Conservation (phyloP, 306 rosid species). For the Styphnolobium japonicum region DNA sequence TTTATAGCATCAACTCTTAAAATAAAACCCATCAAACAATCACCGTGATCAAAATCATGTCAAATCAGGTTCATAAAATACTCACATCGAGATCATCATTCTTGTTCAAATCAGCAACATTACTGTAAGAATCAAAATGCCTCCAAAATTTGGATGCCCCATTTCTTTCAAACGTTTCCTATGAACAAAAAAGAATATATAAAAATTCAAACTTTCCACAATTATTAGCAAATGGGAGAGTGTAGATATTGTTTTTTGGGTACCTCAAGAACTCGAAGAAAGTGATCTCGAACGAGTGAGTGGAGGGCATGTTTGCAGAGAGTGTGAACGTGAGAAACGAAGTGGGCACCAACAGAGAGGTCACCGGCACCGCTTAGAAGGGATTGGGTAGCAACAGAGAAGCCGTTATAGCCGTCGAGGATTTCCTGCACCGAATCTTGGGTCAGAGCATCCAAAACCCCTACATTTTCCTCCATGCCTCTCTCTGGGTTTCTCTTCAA, state of each 20-base stretch:
- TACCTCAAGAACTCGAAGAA: slow-evolving; percentile 72
- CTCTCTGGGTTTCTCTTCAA: too few relatives aligned
- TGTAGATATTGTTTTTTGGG: too few relatives aligned
- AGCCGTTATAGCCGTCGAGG: slow-evolving; percentile 47
- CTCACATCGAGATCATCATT: slow-evolving; percentile 45
- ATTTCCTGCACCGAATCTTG: slow-evolving; percentile 43
- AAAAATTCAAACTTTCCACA: neutral
- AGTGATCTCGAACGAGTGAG: slow-evolving; percentile 75
- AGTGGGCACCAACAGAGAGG: slow-evolving; percentile 57
- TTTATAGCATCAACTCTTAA: neutral
- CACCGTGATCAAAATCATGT: neutral
- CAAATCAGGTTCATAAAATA: slow-evolving; percentile 6
- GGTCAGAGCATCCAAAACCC: slow-evolving; percentile 49
- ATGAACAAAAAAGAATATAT: neutral
- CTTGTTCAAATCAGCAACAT: slow-evolving; percentile 30
- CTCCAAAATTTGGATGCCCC: slow-evolving; percentile 83
- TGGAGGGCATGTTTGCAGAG: slow-evolving; percentile 66
- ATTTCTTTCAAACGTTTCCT: slow-evolving; percentile 71
- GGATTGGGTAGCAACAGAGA: slow-evolving; percentile 54
- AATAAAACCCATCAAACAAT: neutral
- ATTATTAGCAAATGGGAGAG: neutral
- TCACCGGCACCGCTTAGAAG: slow-evolving; percentile 58
- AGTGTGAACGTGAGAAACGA: slow-evolving; percentile 53
- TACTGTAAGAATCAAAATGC: slow-evolving; percentile 59
- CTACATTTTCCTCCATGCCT: slow-evolving; percentile 46